Percentiles rank a stretch among this genome's conserved stretches.
Evolutionary conservation across 2,329 filamentous ascomycete species (phyloP).

Genomic region (Trichoderma koningii): DNA sequence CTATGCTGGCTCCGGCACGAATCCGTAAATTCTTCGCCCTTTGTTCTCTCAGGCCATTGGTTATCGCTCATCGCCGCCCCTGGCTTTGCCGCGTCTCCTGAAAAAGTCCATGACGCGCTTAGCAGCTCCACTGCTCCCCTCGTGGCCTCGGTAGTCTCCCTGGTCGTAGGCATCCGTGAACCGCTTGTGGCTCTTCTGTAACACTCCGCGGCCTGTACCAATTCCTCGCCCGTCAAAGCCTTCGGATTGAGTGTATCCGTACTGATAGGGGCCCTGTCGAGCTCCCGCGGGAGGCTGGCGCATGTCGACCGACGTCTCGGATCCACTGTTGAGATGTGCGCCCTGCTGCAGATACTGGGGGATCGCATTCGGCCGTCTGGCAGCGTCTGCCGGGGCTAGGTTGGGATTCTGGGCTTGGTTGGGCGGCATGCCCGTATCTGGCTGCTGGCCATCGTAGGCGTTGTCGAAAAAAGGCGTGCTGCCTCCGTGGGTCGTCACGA

Average conservation of each 20-base stretch:
- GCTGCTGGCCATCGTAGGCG: constrained; percentile 43
- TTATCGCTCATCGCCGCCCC: constrained; percentile 58
- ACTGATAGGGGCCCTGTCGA: constrained; percentile 48
- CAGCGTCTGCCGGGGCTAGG: constrained; percentile 44
- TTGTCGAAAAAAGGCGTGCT: constrained; percentile 46
- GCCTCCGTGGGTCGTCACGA: constrained; percentile 42
- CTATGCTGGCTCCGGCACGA: not conserved
- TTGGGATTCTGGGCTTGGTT: constrained; percentile 44
- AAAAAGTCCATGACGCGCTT: constrained; percentile 99
- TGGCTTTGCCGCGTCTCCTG: constrained; percentile 77
- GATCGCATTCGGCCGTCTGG: constrained; percentile 46
- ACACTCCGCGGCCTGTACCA: constrained; percentile 54
- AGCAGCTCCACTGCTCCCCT: constrained; percentile 82
- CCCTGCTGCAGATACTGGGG: constrained; percentile 51
- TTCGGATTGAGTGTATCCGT: constrained; percentile 47
- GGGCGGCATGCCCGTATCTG: constrained; percentile 37
- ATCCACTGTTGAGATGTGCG: constrained; percentile 52
- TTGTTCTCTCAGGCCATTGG: constrained; percentile 7
- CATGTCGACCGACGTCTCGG: constrained; percentile 57
- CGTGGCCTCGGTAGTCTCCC: constrained; percentile 64
- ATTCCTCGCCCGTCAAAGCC: constrained; percentile 46
- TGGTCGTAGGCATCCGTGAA: constrained; percentile 90
- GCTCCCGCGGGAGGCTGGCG: constrained; percentile 46
- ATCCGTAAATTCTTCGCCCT: not conserved
- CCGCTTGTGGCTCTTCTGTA: constrained; percentile 84